Conservation (phyloP, 108 stramenopile species). For the Bacterosira constricta region DNA sequence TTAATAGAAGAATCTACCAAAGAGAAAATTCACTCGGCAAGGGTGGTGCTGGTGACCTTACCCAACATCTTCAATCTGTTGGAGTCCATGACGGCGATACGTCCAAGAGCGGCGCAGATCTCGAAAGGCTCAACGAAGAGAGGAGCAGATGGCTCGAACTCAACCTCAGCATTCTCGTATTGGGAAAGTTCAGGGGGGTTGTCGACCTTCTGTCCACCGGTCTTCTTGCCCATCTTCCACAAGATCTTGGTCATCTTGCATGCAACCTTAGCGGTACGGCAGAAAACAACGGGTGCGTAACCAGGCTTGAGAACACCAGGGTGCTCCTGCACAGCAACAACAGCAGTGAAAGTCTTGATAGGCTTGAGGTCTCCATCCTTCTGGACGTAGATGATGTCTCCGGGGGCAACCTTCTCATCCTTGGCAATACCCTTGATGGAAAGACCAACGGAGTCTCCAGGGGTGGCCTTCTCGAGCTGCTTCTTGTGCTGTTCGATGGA, state of each 20-base stretch:
- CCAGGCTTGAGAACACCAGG: conserved; percentile 86
- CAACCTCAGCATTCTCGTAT: conserved; percentile 83
- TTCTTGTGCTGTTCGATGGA: conserved; percentile 86
- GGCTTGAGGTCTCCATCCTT: conserved; percentile 73
- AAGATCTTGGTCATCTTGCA: conserved; percentile 90
- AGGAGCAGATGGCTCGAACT: conserved; percentile 78
- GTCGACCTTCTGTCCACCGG: conserved; percentile 82
- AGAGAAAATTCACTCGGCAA: background rate
- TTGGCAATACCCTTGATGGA: conserved; percentile 84
- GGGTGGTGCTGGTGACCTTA: conserved; percentile 68
- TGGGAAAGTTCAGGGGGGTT: conserved; percentile 81
- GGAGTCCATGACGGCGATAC: conserved; percentile 88
- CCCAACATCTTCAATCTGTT: conserved; percentile 89
- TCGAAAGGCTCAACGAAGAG: conserved; percentile 83
- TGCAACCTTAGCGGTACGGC: conserved; percentile 88
- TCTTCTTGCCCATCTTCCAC: conserved; percentile 90
- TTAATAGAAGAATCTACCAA: background rate
- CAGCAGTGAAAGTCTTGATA: conserved; percentile 77
- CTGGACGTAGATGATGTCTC: conserved; percentile 80
- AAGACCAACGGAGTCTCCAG: conserved; percentile 82
- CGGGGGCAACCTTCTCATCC: conserved; percentile 77
- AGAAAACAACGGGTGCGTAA: conserved; percentile 81
- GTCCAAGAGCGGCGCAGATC: conserved; percentile 79
- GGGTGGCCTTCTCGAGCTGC: conserved; percentile 65
- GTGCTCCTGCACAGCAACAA: conserved; percentile 84